These are phyloP conservation scores for Solanum appendiculatum DNA, from an alignment of 257 asterid species.

Conservation along the genomic window DNA sequence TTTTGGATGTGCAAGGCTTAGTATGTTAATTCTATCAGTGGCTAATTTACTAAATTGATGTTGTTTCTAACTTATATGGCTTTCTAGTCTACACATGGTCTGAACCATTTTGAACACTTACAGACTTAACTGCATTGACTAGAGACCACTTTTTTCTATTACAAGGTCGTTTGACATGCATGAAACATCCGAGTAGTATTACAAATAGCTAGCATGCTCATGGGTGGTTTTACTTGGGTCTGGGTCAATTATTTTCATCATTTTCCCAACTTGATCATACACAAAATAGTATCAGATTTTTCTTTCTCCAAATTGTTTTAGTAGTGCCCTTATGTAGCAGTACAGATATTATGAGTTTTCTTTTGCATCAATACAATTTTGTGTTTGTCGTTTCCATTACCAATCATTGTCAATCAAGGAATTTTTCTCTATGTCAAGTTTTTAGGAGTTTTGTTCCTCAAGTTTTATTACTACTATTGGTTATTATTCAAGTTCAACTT, in stretches of 20 bases:
- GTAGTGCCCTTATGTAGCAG: background rate
- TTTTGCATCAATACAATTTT: background rate
- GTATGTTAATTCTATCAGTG: conserved; percentile 33
- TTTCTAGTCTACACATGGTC: background rate
- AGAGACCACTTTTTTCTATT: background rate
- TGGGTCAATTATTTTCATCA: background rate
- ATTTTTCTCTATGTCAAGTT: background rate
- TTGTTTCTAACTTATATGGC: background rate
- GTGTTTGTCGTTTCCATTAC: background rate
- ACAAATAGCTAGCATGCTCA: background rate
- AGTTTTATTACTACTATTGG: background rate
- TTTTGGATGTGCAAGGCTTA: conserved; percentile 95
- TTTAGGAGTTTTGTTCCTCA: background rate
- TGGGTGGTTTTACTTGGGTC: background rate
- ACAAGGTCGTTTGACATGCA: background rate
- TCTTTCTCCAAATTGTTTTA: background rate
- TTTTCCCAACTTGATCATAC: background rate
- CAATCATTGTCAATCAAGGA: background rate
- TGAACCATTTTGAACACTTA: background rate
- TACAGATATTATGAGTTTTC: background rate
- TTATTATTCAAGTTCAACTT: background rate
- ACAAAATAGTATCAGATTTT: background rate
- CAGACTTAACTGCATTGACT: background rate
- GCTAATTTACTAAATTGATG: background rate
- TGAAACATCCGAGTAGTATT: background rate